Evolutionary conservation across 2,329 filamentous ascomycete species (phyloP).

Genomic region (Fusarium lateritium): DNA sequence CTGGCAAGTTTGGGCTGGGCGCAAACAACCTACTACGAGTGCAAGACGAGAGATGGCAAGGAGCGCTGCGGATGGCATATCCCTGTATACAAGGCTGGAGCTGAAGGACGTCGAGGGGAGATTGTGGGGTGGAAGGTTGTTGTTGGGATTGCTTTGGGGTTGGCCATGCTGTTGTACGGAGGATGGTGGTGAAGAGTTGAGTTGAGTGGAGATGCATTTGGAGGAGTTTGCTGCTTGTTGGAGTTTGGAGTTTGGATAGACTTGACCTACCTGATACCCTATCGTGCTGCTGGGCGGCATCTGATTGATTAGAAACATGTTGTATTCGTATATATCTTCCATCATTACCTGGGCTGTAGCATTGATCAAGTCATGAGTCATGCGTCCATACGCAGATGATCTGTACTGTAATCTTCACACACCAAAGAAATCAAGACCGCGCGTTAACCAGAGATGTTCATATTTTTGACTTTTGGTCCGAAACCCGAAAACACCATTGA

Average conservation of each 20-base stretch:
- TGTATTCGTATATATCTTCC: not conserved
- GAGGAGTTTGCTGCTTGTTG: conserved; percentile 39
- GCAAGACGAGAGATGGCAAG: conserved; percentile 50
- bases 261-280: conserved; percentile 35
- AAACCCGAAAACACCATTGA: conserved; percentile 60
- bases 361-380: conserved; percentile 16
- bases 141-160: conserved; percentile 26
- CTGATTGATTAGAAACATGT: conserved; percentile 9
- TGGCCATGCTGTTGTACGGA: conserved; percentile 27
- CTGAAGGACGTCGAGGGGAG: conserved; percentile 40
- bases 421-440: conserved; percentile 9
- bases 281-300: conserved; percentile 35
- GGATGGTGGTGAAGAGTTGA: conserved; percentile 18
- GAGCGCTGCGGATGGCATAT: conserved; percentile 57
- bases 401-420: conserved; percentile 4
- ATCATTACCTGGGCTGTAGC: not conserved
- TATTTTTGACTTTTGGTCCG: conserved; percentile 53
- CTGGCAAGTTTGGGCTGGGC: conserved; percentile 52
- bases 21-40: conserved; percentile 55
- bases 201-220: conserved; percentile 10
- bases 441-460: conserved; percentile 40
- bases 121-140: conserved; percentile 40
- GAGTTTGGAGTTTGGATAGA: conserved; percentile 32
- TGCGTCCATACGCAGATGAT: conserved; percentile 11
- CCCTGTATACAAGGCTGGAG: conserved; percentile 50